Evolutionary conservation across 1,284 basidiomycete genomes (phyloP).

Genomic region (Pseudozyma hubeiensis): DNA sequence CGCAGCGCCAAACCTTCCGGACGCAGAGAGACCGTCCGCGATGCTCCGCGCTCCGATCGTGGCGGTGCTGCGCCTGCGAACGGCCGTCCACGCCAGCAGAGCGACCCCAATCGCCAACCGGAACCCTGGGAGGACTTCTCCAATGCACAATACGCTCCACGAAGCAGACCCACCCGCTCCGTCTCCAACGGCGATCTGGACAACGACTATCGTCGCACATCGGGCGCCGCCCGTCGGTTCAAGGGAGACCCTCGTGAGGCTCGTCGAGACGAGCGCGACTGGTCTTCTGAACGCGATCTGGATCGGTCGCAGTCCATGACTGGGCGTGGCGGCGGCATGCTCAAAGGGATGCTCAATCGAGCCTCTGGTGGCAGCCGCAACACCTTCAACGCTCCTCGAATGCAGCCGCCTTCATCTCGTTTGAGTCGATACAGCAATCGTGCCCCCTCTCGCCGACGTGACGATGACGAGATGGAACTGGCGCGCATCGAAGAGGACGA

Average conservation of each 20-base stretch:
- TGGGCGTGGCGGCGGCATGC: conserved; percentile 26
- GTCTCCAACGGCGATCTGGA: conserved; percentile 21
- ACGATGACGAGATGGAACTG: conserved; percentile 37
- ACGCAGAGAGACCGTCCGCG: background rate
- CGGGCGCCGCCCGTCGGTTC: conserved; percentile 4
- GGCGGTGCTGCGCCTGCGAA: conserved; percentile 5
- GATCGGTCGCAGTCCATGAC: conserved; percentile 9
- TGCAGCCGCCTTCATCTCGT: conserved; percentile 28
- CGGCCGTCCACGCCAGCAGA: conserved; percentile 30
- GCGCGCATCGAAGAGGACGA: conserved; percentile 49
- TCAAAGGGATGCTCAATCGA: conserved; percentile 36
- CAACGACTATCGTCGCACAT: conserved; percentile 16
- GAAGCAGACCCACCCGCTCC: conserved; percentile 7
- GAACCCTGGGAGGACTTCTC: conserved; percentile 46
- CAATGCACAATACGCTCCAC: conserved; percentile 19
- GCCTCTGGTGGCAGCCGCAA: conserved; percentile 27
- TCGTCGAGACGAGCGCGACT: conserved; percentile 23
- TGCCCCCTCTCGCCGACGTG: conserved; percentile 22
- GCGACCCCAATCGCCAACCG: conserved; percentile 29
- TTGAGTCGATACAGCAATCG: conserved; percentile 35
- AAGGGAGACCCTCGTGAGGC: conserved; percentile 31
- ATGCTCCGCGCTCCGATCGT: conserved; percentile 19
- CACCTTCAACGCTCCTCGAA: conserved; percentile 6
- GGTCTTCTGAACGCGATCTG: conserved; percentile 1
- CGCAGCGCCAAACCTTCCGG: conserved; percentile 18